A percentile compares a stretch with the other conserved stretches of the same genome.
phyloP scores from a whole-genome alignment of 2,329 filamentous ascomycete species.

The Dryadomyces quercus-mongolicae region DNA sequence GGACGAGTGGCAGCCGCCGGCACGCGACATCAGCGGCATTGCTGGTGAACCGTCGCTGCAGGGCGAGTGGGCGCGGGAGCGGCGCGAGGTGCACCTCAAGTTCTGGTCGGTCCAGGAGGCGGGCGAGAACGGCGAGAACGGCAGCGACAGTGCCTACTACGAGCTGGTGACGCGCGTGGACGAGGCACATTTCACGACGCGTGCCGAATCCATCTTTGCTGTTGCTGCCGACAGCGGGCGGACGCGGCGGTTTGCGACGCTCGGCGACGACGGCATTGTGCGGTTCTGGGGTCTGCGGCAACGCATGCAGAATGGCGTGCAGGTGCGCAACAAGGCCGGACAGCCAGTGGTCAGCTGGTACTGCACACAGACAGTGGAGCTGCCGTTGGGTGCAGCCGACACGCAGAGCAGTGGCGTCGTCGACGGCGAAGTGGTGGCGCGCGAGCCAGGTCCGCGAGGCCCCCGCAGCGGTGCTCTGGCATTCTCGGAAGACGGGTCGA shows the following conservation, averaged over 20 bases:
- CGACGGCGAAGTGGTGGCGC: conserved; percentile 16
- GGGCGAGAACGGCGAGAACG: conserved; percentile 22
- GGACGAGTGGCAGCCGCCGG: conserved; percentile 77
- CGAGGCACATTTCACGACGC: conserved; percentile 56
- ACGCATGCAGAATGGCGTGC: conserved; percentile 54
- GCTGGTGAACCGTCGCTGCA: conserved; percentile 24
- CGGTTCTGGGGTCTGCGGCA: conserved; percentile 71
- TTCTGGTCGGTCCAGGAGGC: conserved; percentile 64
- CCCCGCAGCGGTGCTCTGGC: conserved; percentile 50
- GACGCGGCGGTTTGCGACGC: conserved; percentile 64
- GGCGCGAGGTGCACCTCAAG: conserved; percentile 70
- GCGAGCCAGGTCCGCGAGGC: neutral
- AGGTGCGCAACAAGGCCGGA: conserved; percentile 38
- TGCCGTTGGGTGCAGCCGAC: conserved; percentile 20
- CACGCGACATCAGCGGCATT: conserved; percentile 52
- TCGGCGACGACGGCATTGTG: conserved; percentile 69
- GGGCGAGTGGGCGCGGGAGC: conserved; percentile 34
- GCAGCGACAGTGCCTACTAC: conserved; percentile 32
- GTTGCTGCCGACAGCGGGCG: conserved; percentile 55
- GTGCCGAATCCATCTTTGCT: conserved; percentile 52
- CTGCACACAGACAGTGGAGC: conserved; percentile 46
- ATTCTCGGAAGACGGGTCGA: conserved; percentile 76
- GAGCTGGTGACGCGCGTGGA: conserved; percentile 75
- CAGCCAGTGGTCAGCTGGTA: conserved; percentile 62
- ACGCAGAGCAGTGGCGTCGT: conserved; percentile 15